Conservation (phyloP, 2,329 filamentous ascomycete species). For the Verticillium zaregamsianum region DNA sequence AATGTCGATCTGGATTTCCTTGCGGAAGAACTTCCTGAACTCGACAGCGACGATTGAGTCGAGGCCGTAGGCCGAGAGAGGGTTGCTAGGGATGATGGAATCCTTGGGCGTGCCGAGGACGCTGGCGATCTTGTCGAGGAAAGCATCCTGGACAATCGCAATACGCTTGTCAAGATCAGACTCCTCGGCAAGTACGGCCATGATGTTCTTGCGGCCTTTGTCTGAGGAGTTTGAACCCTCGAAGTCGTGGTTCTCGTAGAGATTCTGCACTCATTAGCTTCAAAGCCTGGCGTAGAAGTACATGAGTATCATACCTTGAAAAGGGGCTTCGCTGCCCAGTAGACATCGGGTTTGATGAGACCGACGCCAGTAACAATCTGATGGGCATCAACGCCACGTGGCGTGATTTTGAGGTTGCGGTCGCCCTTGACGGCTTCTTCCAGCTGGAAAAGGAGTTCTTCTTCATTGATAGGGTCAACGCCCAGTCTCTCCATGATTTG, state of each 20-base stretch:
- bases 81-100: conserved; percentile 10
- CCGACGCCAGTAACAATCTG: conserved; percentile 19
- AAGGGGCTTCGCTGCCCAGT: conserved; percentile 17
- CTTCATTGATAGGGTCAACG: conserved; percentile 13
- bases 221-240: conserved; percentile 6
- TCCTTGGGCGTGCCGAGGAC: conserved; percentile 11
- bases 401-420: background rate
- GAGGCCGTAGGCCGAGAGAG: conserved; percentile 16
- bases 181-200: conserved; percentile 10
- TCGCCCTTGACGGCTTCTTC: conserved; percentile 15
- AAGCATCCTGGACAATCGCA: conserved; percentile 12
- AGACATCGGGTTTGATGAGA: conserved; percentile 16
- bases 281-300: background rate
- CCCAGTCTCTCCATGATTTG: conserved; percentile 13
- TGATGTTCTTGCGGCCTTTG: conserved; percentile 14
- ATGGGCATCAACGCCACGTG: conserved; percentile 11
- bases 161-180: conserved; percentile 7
- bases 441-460: conserved; percentile 18
- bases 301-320: conserved; percentile 3
- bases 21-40: conserved; percentile 16
- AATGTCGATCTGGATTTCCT: conserved; percentile 14
- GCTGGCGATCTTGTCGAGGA: conserved; percentile 15
- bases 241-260: conserved; percentile 18
- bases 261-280: conserved; percentile 4
- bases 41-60: conserved; percentile 19